These are phyloP conservation scores for Conringia planisiliqua DNA, from an alignment of 345 rosid genomes.

Conservation along the genomic window DNA sequence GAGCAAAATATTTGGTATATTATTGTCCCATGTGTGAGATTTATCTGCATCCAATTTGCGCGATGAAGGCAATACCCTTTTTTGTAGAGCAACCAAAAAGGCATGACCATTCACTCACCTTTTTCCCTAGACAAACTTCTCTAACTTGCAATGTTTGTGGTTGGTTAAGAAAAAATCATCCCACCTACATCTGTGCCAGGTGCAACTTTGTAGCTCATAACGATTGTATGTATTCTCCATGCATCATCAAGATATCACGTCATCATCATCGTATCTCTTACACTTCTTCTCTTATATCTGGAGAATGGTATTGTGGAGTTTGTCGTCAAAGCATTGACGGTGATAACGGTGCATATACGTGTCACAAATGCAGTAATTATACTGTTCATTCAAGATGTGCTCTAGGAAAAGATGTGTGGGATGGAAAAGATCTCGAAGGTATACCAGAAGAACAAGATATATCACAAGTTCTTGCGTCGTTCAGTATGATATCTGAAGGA, in stretches of 20 bases:
- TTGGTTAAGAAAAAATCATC: not conserved
- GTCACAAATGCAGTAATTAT: not conserved
- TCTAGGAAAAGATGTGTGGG: not conserved
- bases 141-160: slow-evolving; percentile 1
- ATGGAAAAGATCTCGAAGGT: not conserved
- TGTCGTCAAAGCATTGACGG: not conserved
- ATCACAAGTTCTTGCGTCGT: not conserved
- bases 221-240: not conserved
- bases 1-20: not conserved
- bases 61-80: not conserved
- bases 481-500: not conserved
- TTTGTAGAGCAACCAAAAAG: not conserved
- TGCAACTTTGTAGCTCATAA: not conserved
- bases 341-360: not conserved
- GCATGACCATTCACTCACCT: not conserved
- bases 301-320: not conserved
- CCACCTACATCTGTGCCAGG: not conserved
- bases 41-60: not conserved
- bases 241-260: not conserved
- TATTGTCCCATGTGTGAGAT: not conserved
- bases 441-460: not conserved
- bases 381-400: not conserved
- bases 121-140: not conserved
- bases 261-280: not conserved
- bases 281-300: not conserved